Conservation (phyloP, 805 yeast species). For the Cyberlindnera petersonii region DNA sequence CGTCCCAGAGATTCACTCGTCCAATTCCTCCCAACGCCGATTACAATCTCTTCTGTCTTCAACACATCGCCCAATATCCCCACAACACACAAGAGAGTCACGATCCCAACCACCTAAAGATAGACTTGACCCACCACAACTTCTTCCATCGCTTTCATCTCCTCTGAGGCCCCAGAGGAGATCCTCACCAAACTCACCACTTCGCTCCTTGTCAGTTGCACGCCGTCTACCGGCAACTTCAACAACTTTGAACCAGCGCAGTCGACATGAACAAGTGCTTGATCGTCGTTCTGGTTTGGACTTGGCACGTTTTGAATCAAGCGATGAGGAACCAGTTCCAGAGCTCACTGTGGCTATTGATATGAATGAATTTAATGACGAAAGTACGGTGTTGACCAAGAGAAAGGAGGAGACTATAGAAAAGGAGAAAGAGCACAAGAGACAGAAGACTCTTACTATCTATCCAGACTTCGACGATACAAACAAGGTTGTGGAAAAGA, state of each 20-base stretch:
- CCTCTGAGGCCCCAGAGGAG: background rate
- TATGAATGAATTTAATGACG: conserved; percentile 3
- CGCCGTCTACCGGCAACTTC: conserved; percentile 1
- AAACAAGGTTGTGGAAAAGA: too few species aligned
- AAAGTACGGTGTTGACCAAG: conserved; percentile 3
- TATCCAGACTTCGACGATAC: conserved; percentile 10
- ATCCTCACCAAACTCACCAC: background rate
- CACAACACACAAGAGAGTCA: too few species aligned
- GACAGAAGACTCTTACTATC: conserved; percentile 2
- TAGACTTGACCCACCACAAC: background rate
- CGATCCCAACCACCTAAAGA: background rate
- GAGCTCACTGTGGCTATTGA: conserved; percentile 21
- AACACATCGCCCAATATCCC: too few species aligned
- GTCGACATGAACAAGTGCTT: background rate
- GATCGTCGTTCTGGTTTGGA: conserved; percentile 3
- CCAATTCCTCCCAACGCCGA: too few species aligned
- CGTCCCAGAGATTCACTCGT: too few species aligned
- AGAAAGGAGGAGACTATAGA: background rate
- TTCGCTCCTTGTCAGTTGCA: conserved; percentile 5
- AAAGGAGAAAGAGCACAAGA: background rate
- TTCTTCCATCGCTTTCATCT: background rate
- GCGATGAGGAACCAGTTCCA: conserved; percentile 27
- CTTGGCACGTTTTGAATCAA: conserved; percentile 20
- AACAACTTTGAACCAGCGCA: background rate
- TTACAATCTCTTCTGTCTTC: too few species aligned